phyloP scores from a whole-genome alignment of 176 grass and related monocot species.

The Bolboschoenus planiculmis region DNA sequence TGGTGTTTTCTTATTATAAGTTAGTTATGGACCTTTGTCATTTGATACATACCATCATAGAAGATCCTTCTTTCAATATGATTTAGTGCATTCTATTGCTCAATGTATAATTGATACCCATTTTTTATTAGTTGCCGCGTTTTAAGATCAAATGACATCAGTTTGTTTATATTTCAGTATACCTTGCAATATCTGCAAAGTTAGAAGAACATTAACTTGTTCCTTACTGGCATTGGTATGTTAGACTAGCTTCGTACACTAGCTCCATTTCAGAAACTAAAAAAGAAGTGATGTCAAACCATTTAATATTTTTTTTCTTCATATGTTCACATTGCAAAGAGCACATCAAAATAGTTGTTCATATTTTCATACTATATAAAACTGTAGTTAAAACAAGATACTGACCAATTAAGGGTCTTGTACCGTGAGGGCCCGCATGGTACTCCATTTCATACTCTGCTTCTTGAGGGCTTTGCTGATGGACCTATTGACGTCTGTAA shows the following conservation, averaged over 20 bases:
- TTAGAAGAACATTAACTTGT: neutral
- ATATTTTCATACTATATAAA: neutral
- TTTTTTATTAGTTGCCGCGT: slow-evolving; percentile 14
- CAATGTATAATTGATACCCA: neutral
- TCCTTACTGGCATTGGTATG: neutral
- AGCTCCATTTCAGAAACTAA: neutral
- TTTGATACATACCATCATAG: neutral
- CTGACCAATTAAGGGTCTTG: slow-evolving; percentile 71
- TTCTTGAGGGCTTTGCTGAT: slow-evolving; percentile 79
- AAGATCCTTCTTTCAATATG: neutral
- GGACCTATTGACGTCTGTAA: slow-evolving; percentile 96
- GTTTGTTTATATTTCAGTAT: neutral
- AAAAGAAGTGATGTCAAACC: neutral
- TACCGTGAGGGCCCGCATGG: slow-evolving; percentile 75
- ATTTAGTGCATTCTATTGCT: slow-evolving; percentile 5
- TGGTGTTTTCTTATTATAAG: slow-evolving; percentile 12
- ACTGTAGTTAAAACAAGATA: slow-evolving; percentile 79
- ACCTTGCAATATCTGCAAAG: neutral
- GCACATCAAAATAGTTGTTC: neutral
- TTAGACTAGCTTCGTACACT: neutral
- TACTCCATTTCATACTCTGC: slow-evolving; percentile 79
- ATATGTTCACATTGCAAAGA: neutral
- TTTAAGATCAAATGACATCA: neutral
- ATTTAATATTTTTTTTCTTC: neutral
- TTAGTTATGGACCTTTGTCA: neutral